Conservation (phyloP, 2,329 filamentous ascomycete genomes). For the Piedraia hortae region DNA sequence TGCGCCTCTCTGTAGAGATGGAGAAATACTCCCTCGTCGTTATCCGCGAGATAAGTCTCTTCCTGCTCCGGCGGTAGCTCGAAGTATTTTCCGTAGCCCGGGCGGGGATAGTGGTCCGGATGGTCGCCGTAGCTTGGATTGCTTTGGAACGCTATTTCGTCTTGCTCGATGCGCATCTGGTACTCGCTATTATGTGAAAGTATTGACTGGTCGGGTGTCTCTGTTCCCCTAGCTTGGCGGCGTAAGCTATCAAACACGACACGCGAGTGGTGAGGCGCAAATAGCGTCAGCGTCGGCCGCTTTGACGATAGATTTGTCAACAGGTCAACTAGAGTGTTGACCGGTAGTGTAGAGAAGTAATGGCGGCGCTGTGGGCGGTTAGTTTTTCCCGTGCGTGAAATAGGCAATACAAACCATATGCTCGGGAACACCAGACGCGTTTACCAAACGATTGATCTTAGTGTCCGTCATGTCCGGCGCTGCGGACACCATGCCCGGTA, state of each 20-base stretch:
- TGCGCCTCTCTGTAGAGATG: too few relatives aligned
- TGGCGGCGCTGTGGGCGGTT: conserved; percentile 5
- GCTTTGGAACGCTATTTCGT: background rate
- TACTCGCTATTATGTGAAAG: too few relatives aligned
- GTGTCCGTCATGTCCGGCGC: too few relatives aligned
- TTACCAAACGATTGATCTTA: too few relatives aligned
- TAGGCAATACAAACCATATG: too few relatives aligned
- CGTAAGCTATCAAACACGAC: too few relatives aligned
- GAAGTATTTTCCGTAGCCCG: conserved; percentile 29
- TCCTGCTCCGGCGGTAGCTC: conserved; percentile 28
- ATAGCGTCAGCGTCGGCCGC: conserved; percentile 39
- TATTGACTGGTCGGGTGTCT: conserved; percentile 2
- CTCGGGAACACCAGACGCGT: too few relatives aligned
- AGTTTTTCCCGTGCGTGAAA: too few relatives aligned
- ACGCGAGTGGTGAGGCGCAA: conserved; percentile 16
- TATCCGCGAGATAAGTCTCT: too few relatives aligned
- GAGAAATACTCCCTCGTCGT: too few relatives aligned
- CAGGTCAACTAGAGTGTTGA: conserved; percentile 33
- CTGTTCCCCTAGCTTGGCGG: conserved; percentile 3
- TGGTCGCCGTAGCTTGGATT: conserved; percentile 14
- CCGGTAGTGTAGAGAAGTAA: conserved; percentile 34
- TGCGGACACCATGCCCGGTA: too few relatives aligned
- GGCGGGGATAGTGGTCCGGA: conserved; percentile 31
- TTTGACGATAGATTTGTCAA: conserved; percentile 32
- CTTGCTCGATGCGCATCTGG: background rate